Evolutionary conservation across 495 filamentous ascomycete species (phyloP).

Genomic region (Elaphomyces granulatus): DNA sequence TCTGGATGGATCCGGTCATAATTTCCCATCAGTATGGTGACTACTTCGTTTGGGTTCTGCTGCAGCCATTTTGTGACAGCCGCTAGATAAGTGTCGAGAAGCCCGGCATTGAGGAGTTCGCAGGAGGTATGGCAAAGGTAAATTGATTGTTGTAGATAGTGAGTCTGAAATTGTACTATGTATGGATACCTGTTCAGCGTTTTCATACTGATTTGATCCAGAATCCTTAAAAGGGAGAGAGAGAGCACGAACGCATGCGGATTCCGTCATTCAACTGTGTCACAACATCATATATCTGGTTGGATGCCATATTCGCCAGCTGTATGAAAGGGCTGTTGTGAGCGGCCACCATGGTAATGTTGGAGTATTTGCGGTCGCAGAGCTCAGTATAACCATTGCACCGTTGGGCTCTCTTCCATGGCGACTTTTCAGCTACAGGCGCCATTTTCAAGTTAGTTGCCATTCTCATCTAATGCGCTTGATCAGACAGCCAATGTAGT

Average conservation of each 20-base stretch:
- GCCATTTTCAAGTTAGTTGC: no score
- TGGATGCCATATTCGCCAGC: conserved; percentile 56
- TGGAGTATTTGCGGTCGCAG: conserved; percentile 68
- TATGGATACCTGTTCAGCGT: no score
- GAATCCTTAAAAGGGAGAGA: no score
- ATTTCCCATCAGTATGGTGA: conserved; percentile 85
- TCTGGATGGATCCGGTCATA: conserved; percentile 49
- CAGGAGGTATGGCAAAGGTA: conserved; percentile 66
- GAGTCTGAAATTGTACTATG: conserved; percentile 69
- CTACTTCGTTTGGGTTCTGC: conserved; percentile 69
- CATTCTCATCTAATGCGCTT: no score
- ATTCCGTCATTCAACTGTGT: conserved; percentile 76
- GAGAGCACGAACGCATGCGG: conserved; percentile 47
- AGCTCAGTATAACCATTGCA: conserved; percentile 85
- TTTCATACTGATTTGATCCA: no score
- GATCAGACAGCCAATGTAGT: no score
- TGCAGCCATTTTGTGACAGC: conserved; percentile 59
- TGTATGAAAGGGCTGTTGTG: conserved; percentile 77
- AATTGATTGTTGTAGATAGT: conserved; percentile 46
- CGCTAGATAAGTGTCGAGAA: conserved; percentile 58
- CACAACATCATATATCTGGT: conserved; percentile 56
- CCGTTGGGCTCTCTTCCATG: conserved; percentile 50
- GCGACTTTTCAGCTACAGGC: conserved; percentile 9
- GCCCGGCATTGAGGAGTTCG: conserved; percentile 62
- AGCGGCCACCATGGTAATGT: conserved; percentile 75